These are phyloP conservation scores for Ogataea siamensis DNA, from an alignment of 805 yeast species.

Conservation along the genomic window DNA sequence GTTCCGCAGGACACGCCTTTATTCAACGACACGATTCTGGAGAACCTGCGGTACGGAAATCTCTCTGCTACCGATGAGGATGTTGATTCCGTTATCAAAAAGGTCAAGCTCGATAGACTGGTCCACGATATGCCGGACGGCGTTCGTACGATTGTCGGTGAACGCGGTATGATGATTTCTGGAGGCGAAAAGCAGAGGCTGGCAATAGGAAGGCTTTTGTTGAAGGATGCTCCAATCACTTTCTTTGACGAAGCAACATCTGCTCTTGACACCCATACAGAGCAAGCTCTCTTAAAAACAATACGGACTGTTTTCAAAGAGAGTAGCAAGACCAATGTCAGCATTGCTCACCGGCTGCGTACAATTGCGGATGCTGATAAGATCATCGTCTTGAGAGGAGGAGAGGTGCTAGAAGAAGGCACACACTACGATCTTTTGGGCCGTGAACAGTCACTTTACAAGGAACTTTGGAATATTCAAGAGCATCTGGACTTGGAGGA, in stretches of 20 bases:
- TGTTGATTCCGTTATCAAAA: conserved; percentile 57
- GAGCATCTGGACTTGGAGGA: conserved; percentile 64
- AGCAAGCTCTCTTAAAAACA: conserved; percentile 75
- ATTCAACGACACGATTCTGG: conserved; percentile 85
- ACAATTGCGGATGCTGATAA: conserved; percentile 94
- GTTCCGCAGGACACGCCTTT: conserved; percentile 98
- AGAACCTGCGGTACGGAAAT: conserved; percentile 85
- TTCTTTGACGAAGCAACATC: conserved; percentile 97
- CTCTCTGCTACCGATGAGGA: conserved; percentile 71
- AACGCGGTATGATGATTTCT: conserved; percentile 97
- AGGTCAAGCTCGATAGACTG: conserved; percentile 66
- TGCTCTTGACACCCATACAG: conserved; percentile 95
- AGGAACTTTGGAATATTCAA: conserved; percentile 88
- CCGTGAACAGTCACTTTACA: conserved; percentile 60
- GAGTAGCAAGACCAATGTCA: conserved; percentile 66
- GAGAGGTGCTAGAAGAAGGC: conserved; percentile 85
- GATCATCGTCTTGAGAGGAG: conserved; percentile 81
- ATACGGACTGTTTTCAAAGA: conserved; percentile 64
- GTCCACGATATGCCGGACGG: conserved; percentile 80
- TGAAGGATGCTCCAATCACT: conserved; percentile 84
- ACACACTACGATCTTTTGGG: conserved; percentile 63
- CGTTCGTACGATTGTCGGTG: conserved; percentile 84
- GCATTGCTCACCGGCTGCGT: conserved; percentile 90
- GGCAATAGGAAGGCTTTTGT: conserved; percentile 86
- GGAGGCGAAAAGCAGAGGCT: conserved; percentile 98